Conservation (phyloP, 1,139 yeast genomes). For the Debaryomyces coudertii region DNA sequence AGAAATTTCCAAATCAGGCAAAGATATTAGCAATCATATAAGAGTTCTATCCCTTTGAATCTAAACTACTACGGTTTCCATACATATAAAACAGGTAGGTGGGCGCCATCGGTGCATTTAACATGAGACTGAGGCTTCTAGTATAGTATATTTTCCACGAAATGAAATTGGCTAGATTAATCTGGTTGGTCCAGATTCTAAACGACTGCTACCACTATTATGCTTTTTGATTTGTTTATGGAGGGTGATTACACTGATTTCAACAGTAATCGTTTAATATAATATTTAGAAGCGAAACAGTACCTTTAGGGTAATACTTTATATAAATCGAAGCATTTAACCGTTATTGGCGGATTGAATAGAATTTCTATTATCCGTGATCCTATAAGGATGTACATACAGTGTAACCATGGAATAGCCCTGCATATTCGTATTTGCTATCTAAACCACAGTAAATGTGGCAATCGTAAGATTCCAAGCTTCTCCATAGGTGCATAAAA, state of each 20-base stretch:
- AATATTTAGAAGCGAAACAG: neutral
- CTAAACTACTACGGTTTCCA: neutral
- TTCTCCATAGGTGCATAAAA: neutral
- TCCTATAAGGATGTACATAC: neutral
- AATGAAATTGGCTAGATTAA: too few relatives aligned
- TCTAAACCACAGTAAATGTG: neutral
- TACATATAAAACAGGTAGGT: neutral
- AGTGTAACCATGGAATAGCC: neutral
- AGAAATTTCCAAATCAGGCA: slow-evolving; percentile 9
- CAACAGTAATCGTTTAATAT: neutral
- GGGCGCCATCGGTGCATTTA: too few relatives aligned
- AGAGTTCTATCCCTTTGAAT: neutral
- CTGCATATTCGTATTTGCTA: neutral
- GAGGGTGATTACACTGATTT: neutral
- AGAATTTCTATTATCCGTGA: neutral
- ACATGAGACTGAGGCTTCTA: too few relatives aligned
- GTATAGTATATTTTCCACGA: too few relatives aligned
- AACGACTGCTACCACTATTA: neutral
- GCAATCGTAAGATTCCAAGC: neutral
- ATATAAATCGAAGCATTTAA: neutral
- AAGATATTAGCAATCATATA: slow-evolving; percentile 4
- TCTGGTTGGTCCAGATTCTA: neutral
- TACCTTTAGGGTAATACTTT: neutral
- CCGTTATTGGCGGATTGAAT: neutral
- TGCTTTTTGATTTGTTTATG: neutral